Evolutionary conservation across 2,329 filamentous ascomycete species (phyloP).

Genomic region (Dactylonectria macrodidyma): DNA sequence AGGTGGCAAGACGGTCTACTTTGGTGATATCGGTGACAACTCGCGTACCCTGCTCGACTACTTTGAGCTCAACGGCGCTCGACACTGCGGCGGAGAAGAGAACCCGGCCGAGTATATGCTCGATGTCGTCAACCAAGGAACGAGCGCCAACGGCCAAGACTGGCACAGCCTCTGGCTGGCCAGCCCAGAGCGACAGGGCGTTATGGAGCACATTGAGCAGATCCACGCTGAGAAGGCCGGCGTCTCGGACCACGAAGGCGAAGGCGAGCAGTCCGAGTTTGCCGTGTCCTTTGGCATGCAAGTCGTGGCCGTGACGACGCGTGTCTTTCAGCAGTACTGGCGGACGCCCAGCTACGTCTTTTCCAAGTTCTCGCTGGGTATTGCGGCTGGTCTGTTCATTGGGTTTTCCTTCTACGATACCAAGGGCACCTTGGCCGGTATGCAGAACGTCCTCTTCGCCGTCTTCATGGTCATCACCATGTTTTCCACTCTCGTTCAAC

Average conservation of each 20-base stretch:
- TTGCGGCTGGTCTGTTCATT: slow-evolving; percentile 77
- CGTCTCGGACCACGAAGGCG: too few species aligned
- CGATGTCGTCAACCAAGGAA: slow-evolving; percentile 61
- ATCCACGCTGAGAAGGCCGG: slow-evolving; percentile 67
- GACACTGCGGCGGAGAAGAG: slow-evolving; percentile 70
- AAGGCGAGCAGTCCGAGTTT: slow-evolving; percentile 59
- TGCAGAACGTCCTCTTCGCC: slow-evolving; percentile 81
- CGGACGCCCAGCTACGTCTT: slow-evolving; percentile 84
- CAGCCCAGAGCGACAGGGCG: slow-evolving; percentile 64
- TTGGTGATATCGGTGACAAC: slow-evolving; percentile 75
- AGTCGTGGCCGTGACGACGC: slow-evolving; percentile 62
- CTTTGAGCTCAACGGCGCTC: slow-evolving; percentile 75
- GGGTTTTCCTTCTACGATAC: slow-evolving; percentile 79
- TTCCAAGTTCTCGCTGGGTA: slow-evolving; percentile 75
- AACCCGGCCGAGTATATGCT: too few species aligned
- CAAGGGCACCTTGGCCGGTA: slow-evolving; percentile 73
- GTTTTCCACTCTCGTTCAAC: slow-evolving; percentile 78
- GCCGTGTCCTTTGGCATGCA: slow-evolving; percentile 81
- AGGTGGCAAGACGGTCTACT: slow-evolving; percentile 78
- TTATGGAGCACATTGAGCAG: slow-evolving; percentile 74
- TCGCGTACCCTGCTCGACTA: slow-evolving; percentile 71
- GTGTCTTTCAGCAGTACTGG: slow-evolving; percentile 89
- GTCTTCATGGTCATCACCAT: slow-evolving; percentile 84
- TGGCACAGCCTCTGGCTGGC: slow-evolving; percentile 78
- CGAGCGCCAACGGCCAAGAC: slow-evolving; percentile 61